Evolutionary conservation across 2,329 filamentous ascomycete species (phyloP).

Genomic region (Metarhizium robertsii): DNA sequence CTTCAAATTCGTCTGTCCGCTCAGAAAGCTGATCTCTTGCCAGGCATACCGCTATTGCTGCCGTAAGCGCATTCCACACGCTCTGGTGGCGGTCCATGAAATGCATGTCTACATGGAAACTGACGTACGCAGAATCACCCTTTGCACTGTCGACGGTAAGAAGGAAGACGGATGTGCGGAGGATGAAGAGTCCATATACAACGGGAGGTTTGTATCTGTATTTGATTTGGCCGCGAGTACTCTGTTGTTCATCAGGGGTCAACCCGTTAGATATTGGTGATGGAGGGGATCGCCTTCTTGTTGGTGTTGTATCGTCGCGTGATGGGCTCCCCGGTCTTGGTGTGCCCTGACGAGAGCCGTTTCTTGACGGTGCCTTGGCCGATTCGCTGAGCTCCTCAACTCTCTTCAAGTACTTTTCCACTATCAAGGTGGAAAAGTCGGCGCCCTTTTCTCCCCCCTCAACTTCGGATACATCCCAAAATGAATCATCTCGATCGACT

Average conservation of each 20-base stretch:
- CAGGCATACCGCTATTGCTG: conserved; percentile 29
- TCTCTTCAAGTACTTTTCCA: conserved; percentile 7
- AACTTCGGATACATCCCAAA: conserved; percentile 19
- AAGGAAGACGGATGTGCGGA: conserved; percentile 29
- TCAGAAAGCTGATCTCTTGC: conserved; percentile 30
- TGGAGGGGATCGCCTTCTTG: neutral
- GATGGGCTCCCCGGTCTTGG: neutral
- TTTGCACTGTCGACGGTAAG: conserved; percentile 30
- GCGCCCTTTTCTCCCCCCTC: conserved; percentile 5
- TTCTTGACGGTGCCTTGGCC: neutral
- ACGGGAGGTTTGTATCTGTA: conserved; percentile 27
- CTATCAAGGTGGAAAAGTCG: neutral
- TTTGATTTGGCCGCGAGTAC: neutral
- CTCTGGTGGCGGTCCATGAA: conserved; percentile 30
- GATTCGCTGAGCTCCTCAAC: neutral
- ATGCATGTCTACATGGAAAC: conserved; percentile 32
- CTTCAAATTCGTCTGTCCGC: conserved; percentile 25
- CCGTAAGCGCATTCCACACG: conserved; percentile 35
- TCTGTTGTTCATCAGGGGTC: neutral
- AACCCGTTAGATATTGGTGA: neutral
- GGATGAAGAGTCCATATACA: conserved; percentile 33
- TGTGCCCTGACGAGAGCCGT: neutral
- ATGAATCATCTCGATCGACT: conserved; percentile 16
- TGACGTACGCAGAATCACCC: conserved; percentile 25
- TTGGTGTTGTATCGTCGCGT: neutral